Evolutionary conservation across 2,329 filamentous ascomycete genomes (phyloP).

Genomic region (Chaetothyriales sp.): DNA sequence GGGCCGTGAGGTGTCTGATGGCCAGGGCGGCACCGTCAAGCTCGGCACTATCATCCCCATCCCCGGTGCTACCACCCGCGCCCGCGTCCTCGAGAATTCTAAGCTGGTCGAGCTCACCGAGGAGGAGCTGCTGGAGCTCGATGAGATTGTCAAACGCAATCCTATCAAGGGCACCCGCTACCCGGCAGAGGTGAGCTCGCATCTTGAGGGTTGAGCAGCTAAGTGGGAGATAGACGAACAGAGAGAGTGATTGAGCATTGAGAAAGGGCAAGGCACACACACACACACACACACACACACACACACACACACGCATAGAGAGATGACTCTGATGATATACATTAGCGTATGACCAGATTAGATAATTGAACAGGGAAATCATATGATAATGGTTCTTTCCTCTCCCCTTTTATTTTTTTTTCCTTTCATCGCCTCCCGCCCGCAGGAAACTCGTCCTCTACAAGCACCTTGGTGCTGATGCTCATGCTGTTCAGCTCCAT

Average conservation of each 20-base stretch:
- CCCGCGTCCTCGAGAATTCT: constrained; percentile 28
- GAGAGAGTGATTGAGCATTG: no score
- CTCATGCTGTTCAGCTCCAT: constrained; percentile 98
- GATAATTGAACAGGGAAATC: no score
- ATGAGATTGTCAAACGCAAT: constrained; percentile 31
- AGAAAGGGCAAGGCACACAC: no score
- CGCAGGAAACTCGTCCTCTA: constrained; percentile 81
- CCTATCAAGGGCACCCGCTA: constrained; percentile 1
- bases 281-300: no score
- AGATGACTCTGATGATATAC: no score
- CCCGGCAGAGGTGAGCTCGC: background rate
- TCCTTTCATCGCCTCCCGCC: background rate
- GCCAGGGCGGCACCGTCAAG: constrained; percentile 8
- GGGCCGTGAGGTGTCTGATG: constrained; percentile 14
- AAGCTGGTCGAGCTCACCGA: constrained; percentile 28
- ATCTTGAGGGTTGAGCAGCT: background rate
- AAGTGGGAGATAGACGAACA: background rate
- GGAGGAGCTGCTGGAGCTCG: constrained; percentile 35
- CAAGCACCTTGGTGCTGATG: constrained; percentile 76
- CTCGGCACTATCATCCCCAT: constrained; percentile 26
- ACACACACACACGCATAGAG: no score
- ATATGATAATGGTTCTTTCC: no score
- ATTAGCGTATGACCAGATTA: no score
- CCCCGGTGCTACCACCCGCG: constrained; percentile 25
- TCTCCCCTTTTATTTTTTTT: no score